These are phyloP conservation scores for Saitozyma sp. DNA, from an alignment of 768 basidiomycete species.

Conservation along the genomic window DNA sequence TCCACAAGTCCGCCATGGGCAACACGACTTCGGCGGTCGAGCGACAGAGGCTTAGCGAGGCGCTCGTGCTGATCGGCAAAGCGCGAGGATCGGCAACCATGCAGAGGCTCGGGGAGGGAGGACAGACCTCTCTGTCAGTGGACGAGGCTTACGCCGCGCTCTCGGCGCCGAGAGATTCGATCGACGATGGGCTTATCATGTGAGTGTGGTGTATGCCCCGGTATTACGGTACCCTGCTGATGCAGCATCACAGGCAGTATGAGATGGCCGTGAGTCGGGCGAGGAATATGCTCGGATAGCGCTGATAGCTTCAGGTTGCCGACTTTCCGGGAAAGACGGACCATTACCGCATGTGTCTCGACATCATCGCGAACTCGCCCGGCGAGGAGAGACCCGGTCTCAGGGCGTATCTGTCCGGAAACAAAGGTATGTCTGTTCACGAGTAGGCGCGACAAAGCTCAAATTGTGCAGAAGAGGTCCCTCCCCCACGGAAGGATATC, in stretches of 20 bases:
- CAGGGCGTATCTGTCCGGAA: constrained; percentile 36
- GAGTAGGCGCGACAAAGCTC: background rate
- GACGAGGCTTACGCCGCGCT: constrained; percentile 43
- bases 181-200: constrained; percentile 46
- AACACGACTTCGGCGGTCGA: constrained; percentile 12
- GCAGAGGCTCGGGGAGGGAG: constrained; percentile 25
- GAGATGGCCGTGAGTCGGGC: constrained; percentile 36
- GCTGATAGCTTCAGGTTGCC: constrained; percentile 16
- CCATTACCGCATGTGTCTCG: constrained; percentile 38
- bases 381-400: constrained; percentile 36
- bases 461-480: constrained; percentile 18
- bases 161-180: constrained; percentile 32
- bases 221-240: too few relatives aligned
- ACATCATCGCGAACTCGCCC: constrained; percentile 38
- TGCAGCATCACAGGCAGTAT: constrained; percentile 31
- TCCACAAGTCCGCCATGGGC: constrained; percentile 35
- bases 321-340: constrained; percentile 43
- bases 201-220: constrained; percentile 9
- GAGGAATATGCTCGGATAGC: background rate
- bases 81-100: constrained; percentile 22
- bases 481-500: constrained; percentile 36
- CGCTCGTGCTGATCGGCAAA: constrained; percentile 28
- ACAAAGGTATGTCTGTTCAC: constrained; percentile 15
- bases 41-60: constrained; percentile 17
- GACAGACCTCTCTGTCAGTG: constrained; percentile 32